Percentiles rank a stretch among this genome's conserved stretches.
phyloP scores from a whole-genome alignment of 257 asterid species.

The Galeopsis tetrahit region DNA sequence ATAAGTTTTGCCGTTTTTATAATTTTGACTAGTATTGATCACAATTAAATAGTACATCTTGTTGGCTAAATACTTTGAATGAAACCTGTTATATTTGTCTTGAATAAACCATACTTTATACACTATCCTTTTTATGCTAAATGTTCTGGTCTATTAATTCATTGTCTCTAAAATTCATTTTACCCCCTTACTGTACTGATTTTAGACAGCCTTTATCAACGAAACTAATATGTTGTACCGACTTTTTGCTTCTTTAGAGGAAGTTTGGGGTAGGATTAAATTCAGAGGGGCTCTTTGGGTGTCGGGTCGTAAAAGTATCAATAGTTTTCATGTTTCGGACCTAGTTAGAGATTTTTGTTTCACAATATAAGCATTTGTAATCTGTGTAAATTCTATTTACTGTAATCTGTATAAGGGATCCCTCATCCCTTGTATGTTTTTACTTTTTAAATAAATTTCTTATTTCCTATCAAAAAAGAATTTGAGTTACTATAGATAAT shows the following conservation, averaged over 20 bases:
- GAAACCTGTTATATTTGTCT: constrained; percentile 6
- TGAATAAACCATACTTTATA: background rate
- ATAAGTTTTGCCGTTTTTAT: background rate
- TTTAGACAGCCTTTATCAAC: constrained; percentile 4
- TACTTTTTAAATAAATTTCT: too few relatives aligned
- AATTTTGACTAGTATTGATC: background rate
- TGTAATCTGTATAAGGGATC: too few relatives aligned
- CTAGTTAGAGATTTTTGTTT: too few relatives aligned
- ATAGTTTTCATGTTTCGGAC: too few relatives aligned
- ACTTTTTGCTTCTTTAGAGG: background rate
- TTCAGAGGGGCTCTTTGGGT: too few relatives aligned
- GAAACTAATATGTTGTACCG: background rate
- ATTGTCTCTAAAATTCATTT: background rate
- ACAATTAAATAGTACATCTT: background rate
- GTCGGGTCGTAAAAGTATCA: too few relatives aligned
- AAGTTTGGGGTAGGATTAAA: too few relatives aligned
- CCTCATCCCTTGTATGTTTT: too few relatives aligned
- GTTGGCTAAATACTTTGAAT: constrained; percentile 24
- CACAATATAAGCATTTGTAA: too few relatives aligned
- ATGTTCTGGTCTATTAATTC: constrained; percentile 1
- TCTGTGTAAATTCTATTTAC: too few relatives aligned
- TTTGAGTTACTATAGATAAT: background rate
- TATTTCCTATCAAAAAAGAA: too few relatives aligned
- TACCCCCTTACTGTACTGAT: background rate
- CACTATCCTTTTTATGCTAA: background rate